These are phyloP conservation scores for Yarrowia hollandica DNA, from an alignment of 805 yeast species.

Conservation along the genomic window DNA sequence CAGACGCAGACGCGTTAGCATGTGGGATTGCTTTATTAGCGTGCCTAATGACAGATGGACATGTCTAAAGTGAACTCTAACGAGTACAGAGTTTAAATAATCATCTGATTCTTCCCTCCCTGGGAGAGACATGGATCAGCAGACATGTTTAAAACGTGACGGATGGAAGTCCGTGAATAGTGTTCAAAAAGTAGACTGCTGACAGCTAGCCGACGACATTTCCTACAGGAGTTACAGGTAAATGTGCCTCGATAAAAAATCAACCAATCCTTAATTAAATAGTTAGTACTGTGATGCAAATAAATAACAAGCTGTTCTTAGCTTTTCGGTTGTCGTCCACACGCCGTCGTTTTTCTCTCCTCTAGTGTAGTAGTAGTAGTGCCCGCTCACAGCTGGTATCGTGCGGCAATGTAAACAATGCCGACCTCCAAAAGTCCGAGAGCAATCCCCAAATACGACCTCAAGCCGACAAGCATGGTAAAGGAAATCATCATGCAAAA, in stretches of 20 bases:
- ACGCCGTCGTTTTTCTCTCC: neutral
- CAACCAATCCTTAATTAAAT: constrained; percentile 11
- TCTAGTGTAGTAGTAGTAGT: neutral
- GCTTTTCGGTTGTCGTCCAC: neutral
- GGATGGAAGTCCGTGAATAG: too few species aligned
- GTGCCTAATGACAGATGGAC: constrained; percentile 4
- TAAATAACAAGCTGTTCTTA: constrained; percentile 9
- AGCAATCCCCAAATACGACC: constrained; percentile 25
- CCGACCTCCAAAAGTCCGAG: constrained; percentile 23
- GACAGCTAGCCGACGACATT: too few species aligned
- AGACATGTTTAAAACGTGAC: neutral
- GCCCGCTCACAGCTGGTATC: constrained; percentile 1
- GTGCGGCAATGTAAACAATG: constrained; percentile 21
- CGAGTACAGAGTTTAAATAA: neutral
- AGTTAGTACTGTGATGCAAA: constrained; percentile 22
- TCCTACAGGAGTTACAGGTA: too few species aligned
- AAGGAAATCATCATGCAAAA: constrained; percentile 26
- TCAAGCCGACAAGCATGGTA: constrained; percentile 24
- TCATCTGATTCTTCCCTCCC: neutral
- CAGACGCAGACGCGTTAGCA: neutral
- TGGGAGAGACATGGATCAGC: neutral
- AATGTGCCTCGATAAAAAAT: too few species aligned
- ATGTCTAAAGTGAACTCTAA: neutral
- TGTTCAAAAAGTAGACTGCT: neutral
- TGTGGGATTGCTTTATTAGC: neutral